Percentiles rank a stretch among this genome's conserved stretches.
Conservation (phyloP, 306 rosid species). For the Cicer judaicum region DNA sequence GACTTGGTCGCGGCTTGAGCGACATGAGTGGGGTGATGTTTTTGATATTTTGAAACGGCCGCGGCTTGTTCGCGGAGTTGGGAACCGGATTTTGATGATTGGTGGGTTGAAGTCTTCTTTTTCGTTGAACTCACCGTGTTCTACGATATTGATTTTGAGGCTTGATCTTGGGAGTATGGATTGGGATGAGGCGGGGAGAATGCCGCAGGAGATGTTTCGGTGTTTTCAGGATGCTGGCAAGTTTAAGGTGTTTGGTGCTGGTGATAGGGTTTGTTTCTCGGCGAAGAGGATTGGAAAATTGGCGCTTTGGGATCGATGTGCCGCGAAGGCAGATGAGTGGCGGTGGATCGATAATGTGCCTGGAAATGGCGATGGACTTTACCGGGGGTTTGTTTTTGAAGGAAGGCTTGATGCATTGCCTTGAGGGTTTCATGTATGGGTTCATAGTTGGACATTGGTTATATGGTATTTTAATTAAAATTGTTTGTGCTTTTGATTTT, state of each 20-base stretch:
- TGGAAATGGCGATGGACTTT: constrained; percentile 67
- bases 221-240: constrained; percentile 80
- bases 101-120: constrained; percentile 85
- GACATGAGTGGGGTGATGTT: constrained; percentile 85
- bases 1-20: constrained; percentile 72
- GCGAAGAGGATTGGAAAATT: constrained; percentile 72
- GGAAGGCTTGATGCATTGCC: constrained; percentile 77
- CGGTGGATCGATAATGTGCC: constrained; percentile 76
- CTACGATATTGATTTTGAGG: constrained; percentile 73
- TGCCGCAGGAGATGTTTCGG: constrained; percentile 80
- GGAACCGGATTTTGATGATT: constrained; percentile 67
- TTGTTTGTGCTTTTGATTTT: constrained; percentile 24
- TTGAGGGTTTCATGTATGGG: constrained; percentile 43
- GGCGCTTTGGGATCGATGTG: constrained; percentile 72
- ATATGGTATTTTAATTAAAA: constrained; percentile 33
- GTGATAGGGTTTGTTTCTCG: constrained; percentile 76
- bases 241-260: constrained; percentile 84
- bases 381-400: constrained; percentile 73
- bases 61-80: constrained; percentile 68
- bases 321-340: constrained; percentile 57
- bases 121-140: constrained; percentile 73
- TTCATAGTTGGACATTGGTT: constrained; percentile 34
- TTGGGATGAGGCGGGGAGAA: constrained; percentile 89
- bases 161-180: constrained; percentile 70
- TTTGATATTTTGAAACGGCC: constrained; percentile 84